These are phyloP conservation scores for Effrenium voratum DNA, from an alignment of 73 alveolate species.

Conservation along the genomic window DNA sequence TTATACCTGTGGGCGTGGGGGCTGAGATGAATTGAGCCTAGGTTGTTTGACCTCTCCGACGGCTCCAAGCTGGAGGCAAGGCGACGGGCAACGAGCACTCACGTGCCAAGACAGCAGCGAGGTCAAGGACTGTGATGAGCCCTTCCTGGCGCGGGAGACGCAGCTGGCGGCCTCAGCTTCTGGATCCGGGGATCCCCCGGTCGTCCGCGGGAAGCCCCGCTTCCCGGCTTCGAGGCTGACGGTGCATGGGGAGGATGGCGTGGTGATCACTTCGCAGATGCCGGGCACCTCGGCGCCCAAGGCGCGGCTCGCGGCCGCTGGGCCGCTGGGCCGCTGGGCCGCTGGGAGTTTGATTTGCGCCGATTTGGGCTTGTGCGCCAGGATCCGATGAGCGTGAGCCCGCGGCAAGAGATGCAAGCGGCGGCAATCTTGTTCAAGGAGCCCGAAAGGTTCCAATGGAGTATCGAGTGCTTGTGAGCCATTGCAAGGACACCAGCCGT, in stretches of 20 bases:
- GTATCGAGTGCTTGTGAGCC: not conserved
- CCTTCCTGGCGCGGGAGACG: not conserved
- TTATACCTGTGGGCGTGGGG: not conserved
- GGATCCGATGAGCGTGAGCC: slow-evolving; percentile 16
- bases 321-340: not conserved
- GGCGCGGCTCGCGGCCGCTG: not conserved
- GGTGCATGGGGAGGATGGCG: not conserved
- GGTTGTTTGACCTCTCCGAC: not conserved
- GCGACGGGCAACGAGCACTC: not conserved
- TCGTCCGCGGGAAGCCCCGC: not conserved
- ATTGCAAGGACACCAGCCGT: not conserved
- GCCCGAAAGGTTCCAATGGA: not conserved
- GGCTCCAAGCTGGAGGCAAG: slow-evolving; percentile 3
- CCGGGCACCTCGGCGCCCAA: not conserved
- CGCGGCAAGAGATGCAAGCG: slow-evolving; percentile 20
- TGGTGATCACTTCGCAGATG: slow-evolving; percentile 17
- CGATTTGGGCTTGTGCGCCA: not conserved
- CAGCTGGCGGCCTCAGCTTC: not conserved
- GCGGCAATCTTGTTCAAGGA: not conserved
- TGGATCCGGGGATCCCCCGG: not conserved
- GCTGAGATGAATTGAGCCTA: not conserved
- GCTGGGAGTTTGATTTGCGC: not conserved
- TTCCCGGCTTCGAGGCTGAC: not conserved
- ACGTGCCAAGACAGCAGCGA: not conserved
- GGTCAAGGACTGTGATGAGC: not conserved